Evolutionary conservation across 2,329 filamentous ascomycete genomes (phyloP), one percentile per base, ranked within the genome.

Genomic region (Aspergillus ibericus): DNA sequence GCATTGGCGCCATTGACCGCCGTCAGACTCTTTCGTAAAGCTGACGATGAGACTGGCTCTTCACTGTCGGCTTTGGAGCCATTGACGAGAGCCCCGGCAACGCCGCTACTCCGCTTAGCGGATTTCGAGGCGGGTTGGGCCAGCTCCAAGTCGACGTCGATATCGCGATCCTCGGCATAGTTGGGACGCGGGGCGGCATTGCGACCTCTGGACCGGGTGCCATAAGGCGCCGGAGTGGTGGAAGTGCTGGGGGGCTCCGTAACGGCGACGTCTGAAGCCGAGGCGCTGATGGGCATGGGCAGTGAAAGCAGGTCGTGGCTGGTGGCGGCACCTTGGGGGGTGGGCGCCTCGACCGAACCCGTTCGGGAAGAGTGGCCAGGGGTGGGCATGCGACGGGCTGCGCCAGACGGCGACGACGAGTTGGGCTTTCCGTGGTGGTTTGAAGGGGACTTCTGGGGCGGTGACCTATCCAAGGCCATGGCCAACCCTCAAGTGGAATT

Each of bases 151-250:
- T 98, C 95, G 76, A 91, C 87, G 70, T 98, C 93, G 66, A 93
- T 82, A 75, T 97, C 93, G 77, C 85, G 90, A 77, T 93, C 91
- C 78, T 99, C 95, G 52, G 95, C 93, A 77, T 99, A 99, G 77
- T 99, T 99, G 65, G 89, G 88, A 66, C 95, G 90, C 67, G 89
- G 84, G 66, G 89, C 89, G 53, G 90, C 89, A 58, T 85, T 88
- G 70, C 93, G 89, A 77, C 96, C 96, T 74, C 95, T 90, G 68
- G 93, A 97, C 69, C 93, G 89, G 73, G 95, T 99, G 70, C 93
- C 93, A 77, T 99, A 97, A 49, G 87, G 88, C 66, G 86, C 87
- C 52, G 88, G 80, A 27, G 77, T 79, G 64, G 83, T 82, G 66
- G 78, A 75, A 61, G 70, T 68, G 64, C 74, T 73, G 61, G 74